Conservation (phyloP, 148 eudicot species). For the Silene conica region DNA sequence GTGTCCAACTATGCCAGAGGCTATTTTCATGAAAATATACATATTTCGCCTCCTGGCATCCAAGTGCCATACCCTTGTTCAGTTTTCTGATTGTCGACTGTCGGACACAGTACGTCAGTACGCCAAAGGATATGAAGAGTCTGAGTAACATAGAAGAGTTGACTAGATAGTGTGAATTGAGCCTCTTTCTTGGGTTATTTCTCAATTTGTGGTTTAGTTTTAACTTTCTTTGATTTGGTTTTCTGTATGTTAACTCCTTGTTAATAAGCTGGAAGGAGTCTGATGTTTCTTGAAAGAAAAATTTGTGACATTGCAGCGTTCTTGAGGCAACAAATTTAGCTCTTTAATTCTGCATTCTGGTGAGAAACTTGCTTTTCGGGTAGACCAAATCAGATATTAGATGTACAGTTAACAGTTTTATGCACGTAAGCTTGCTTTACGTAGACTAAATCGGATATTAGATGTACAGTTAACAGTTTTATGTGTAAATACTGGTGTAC, state of each 20-base stretch:
- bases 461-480: neutral
- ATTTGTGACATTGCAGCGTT: constrained; percentile 5
- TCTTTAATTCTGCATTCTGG: constrained; percentile 19
- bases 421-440: neutral
- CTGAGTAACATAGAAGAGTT: too few relatives aligned
- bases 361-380: constrained; percentile 14
- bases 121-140: too few relatives aligned
- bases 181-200: too few relatives aligned
- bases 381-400: neutral
- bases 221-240: constrained; percentile 14
- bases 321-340: constrained; percentile 3
- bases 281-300: constrained; percentile 20
- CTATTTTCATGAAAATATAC: too few relatives aligned
- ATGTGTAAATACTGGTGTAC: constrained; percentile 7
- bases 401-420: neutral
- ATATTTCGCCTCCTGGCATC: too few relatives aligned
- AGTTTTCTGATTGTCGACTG: too few relatives aligned
- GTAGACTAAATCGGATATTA: neutral
- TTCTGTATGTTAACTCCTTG: constrained; percentile 26
- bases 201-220: neutral
- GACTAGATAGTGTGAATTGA: constrained; percentile 7
- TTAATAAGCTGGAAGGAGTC: constrained; percentile 23
- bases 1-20: too few relatives aligned
- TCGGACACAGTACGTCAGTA: too few relatives aligned
- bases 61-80: too few relatives aligned